These are phyloP conservation scores for Arbutus unedo DNA, from an alignment of 148 eudicot genomes.

Conservation along the genomic window DNA sequence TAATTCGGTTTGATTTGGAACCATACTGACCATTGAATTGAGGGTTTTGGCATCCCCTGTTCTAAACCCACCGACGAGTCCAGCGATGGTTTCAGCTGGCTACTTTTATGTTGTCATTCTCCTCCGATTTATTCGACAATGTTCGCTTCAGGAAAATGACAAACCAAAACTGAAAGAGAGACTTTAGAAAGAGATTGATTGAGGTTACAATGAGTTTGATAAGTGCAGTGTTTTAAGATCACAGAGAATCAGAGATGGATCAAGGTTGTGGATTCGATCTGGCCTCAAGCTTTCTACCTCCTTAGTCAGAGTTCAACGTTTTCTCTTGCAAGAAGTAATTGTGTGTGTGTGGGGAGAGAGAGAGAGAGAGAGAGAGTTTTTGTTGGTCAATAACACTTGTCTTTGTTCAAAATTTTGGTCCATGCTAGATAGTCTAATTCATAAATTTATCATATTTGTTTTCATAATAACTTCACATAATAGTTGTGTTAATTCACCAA, in stretches of 20 bases:
- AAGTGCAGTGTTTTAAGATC: neutral
- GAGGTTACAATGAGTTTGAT: neutral
- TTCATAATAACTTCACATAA: no score
- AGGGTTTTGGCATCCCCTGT: neutral
- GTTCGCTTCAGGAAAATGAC: neutral
- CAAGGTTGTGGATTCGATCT: neutral
- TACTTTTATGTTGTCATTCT: neutral
- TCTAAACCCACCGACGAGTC: neutral
- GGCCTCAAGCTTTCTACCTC: neutral
- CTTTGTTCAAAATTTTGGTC: no score
- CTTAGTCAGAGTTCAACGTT: no score
- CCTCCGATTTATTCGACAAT: neutral
- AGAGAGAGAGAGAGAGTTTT: no score
- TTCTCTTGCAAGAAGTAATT: no score
- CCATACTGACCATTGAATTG: neutral
- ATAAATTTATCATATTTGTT: no score
- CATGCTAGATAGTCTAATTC: no score
- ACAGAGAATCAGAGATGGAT: neutral
- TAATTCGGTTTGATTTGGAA: neutral
- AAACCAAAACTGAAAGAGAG: neutral
- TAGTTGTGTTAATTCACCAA: no score
- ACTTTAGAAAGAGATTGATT: neutral
- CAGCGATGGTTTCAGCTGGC: neutral
- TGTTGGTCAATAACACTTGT: no score
- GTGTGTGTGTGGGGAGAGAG: no score